These are phyloP conservation scores for Akanthomyces lecanii DNA, from an alignment of 2,329 filamentous ascomycete genomes.

Conservation along the genomic window DNA sequence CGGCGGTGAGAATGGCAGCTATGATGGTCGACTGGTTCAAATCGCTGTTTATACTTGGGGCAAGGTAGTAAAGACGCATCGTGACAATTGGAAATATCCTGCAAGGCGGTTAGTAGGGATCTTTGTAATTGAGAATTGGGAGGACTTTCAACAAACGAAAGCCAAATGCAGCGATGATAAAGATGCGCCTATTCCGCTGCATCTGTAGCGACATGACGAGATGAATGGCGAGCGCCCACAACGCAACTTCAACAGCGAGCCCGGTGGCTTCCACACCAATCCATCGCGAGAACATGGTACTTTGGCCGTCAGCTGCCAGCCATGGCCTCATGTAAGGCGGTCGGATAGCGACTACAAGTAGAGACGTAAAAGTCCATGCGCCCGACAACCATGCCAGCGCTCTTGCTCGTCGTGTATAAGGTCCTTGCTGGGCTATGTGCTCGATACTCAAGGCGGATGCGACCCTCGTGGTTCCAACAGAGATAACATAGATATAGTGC, in stretches of 20 bases:
- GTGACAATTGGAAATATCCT: not conserved
- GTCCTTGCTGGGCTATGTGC: conserved; percentile 15
- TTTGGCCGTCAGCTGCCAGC: not conserved
- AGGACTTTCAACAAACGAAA: not conserved
- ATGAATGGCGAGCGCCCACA: conserved; percentile 15
- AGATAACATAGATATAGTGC: conserved; percentile 15
- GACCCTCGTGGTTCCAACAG: conserved; percentile 14
- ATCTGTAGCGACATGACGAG: conserved; percentile 17
- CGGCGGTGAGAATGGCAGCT: conserved; percentile 15
- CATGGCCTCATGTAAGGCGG: not conserved
- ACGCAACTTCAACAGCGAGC: conserved; percentile 9
- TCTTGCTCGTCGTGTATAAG: conserved; percentile 13
- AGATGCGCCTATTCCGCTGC: conserved; percentile 1
- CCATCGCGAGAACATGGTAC: not conserved
- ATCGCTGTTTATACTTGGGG: conserved; percentile 3
- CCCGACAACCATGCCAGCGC: conserved; percentile 3
- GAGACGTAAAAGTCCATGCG: conserved; percentile 12
- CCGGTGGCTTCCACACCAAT: conserved; percentile 13
- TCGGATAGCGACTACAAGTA: not conserved
- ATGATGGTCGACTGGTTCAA: conserved; percentile 7
- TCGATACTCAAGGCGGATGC: conserved; percentile 15
- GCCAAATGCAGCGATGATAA: conserved; percentile 16
- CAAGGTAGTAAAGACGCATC: conserved; percentile 11
- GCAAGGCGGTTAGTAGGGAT: not conserved
- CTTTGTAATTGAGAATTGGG: no score